Evolutionary conservation across 31 red algal genomes (phyloP).

Genomic region (Porphyra umbilicalis): DNA sequence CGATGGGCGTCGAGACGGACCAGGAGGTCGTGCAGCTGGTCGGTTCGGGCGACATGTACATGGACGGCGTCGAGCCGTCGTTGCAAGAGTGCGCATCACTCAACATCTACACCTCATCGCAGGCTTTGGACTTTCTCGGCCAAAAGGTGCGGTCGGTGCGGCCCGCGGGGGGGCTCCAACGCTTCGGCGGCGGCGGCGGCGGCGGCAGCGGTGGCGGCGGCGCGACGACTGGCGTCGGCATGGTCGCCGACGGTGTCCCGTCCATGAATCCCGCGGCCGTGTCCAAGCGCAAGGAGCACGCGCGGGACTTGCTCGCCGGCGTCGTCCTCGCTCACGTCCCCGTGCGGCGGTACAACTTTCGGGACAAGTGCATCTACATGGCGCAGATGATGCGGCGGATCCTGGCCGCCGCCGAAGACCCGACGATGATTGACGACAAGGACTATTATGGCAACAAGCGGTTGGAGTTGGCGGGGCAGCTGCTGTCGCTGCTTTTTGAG

Average conservation of each 20-base stretch:
- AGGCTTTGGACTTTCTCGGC: conserved; percentile 67
- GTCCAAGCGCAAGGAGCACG: conserved; percentile 55
- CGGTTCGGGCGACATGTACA: conserved; percentile 49
- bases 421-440: conserved; percentile 76
- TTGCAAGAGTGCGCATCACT: conserved; percentile 72
- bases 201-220: conserved; percentile 3
- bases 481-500: conserved; percentile 85
- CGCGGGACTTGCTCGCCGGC: conserved; percentile 60
- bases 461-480: conserved; percentile 85
- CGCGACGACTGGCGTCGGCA: not conserved
- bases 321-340: conserved; percentile 90
- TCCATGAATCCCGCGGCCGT: not conserved
- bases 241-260: not conserved
- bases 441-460: conserved; percentile 99
- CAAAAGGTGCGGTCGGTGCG: conserved; percentile 25
- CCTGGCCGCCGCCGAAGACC: conserved; percentile 69
- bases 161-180: conserved; percentile 5
- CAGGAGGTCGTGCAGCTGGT: conserved; percentile 85
- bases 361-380: conserved; percentile 77
- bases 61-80: conserved; percentile 62
- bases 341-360: conserved; percentile 65
- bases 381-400: conserved; percentile 86
- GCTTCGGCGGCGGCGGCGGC: conserved; percentile 15
- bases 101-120: conserved; percentile 44
- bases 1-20: conserved; percentile 83